phyloP scores from a whole-genome alignment of 306 rosid genomes.

The Begonia peltatifolia region DNA sequence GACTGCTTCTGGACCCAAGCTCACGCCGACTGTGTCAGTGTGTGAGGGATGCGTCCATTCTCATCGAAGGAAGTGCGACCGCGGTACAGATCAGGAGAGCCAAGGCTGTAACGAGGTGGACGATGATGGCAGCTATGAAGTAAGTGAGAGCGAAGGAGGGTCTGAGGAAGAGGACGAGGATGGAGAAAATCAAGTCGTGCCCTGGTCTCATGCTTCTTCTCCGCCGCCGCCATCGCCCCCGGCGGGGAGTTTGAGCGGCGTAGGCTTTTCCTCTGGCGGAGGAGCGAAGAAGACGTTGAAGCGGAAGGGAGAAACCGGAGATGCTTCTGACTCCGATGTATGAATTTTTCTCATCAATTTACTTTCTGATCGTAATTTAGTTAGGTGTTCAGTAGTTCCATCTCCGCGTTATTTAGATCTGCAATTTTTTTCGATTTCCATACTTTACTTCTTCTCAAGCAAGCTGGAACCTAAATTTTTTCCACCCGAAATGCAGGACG shows the following conservation, averaged over 20 bases:
- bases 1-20: constrained; percentile 31
- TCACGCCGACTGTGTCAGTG: constrained; percentile 33
- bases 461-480: not conserved
- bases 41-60: constrained; percentile 20
- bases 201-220: constrained; percentile 20
- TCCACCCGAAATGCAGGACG: constrained; percentile 15
- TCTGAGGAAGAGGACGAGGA: constrained; percentile 19
- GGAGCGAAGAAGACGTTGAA: constrained; percentile 5
- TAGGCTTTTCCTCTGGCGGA: constrained; percentile 11
- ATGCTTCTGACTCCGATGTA: constrained; percentile 23
- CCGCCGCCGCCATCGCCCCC: constrained; percentile 12
- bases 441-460: too few species aligned
- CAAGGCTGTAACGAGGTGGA: constrained; percentile 6
- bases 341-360: not conserved
- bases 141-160: constrained; percentile 3
- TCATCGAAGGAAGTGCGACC: constrained; percentile 8
- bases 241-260: constrained; percentile 14
- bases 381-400: not conserved
- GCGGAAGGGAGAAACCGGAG: constrained; percentile 13
- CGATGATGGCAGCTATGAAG: constrained; percentile 5
- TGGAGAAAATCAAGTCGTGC: constrained; percentile 47
- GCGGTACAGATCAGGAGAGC: constrained; percentile 2
- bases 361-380: not conserved
- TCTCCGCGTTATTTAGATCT: not conserved
- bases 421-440: not conserved